A percentile compares a stretch with the other conserved stretches of the same genome.
Conservation (phyloP, 2,329 filamentous ascomycete species). For the Paraconiothyrium sp. region DNA sequence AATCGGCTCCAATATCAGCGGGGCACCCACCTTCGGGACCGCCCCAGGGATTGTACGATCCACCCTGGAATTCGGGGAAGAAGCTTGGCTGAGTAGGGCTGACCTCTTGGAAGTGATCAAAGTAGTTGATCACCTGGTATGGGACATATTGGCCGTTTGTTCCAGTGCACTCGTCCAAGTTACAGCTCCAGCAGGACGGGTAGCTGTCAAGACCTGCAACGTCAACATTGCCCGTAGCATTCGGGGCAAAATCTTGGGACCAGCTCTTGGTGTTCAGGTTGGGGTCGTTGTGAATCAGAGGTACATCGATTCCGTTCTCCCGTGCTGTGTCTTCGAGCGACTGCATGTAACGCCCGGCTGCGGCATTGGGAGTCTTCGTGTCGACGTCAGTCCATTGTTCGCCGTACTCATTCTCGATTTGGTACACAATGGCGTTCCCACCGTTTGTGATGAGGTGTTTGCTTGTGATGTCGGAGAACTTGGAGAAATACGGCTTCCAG, state of each 20-base stretch:
- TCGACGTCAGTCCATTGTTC: slow-evolving; percentile 50
- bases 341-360: slow-evolving; percentile 66
- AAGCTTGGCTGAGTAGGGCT: slow-evolving; percentile 61
- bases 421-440: slow-evolving; percentile 65
- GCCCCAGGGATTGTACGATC: slow-evolving; percentile 69
- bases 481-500: slow-evolving; percentile 64
- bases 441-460: slow-evolving; percentile 66
- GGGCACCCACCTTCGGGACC: slow-evolving; percentile 66
- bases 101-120: slow-evolving; percentile 57
- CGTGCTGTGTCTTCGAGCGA: slow-evolving; percentile 63
- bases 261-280: slow-evolving; percentile 68
- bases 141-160: slow-evolving; percentile 68
- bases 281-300: slow-evolving; percentile 67
- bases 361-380: slow-evolving; percentile 58
- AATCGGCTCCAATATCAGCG: slow-evolving; percentile 65
- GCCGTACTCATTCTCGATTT: slow-evolving; percentile 66
- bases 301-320: slow-evolving; percentile 67
- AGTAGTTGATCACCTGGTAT: slow-evolving; percentile 61
- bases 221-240: slow-evolving; percentile 65
- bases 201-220: slow-evolving; percentile 64
- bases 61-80: slow-evolving; percentile 69
- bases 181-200: slow-evolving; percentile 69
- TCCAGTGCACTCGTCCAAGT: slow-evolving; percentile 67
- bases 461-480: slow-evolving; percentile 61
- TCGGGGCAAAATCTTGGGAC: slow-evolving; percentile 66